Conservation (phyloP, 352 stramenopile genomes). For the Phytopythium mirpurense region DNA sequence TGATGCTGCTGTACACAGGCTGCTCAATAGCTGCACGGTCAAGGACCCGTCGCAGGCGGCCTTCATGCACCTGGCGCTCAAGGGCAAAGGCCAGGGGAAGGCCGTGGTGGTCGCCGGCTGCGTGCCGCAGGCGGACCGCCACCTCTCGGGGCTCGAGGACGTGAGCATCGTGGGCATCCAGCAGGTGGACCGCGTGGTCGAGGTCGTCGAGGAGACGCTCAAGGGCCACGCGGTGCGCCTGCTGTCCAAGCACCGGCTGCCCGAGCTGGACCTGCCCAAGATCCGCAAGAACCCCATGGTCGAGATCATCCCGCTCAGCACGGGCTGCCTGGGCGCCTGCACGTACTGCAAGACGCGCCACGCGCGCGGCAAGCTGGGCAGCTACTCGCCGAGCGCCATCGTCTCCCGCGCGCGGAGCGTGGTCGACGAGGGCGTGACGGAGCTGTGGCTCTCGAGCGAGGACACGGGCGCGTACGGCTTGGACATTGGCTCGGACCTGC, state of each 20-base stretch:
- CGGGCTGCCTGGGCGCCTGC: constrained; percentile 88
- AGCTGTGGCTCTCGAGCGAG: constrained; percentile 91
- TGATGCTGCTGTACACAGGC: constrained; percentile 15
- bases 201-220: constrained; percentile 90
- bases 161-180: constrained; percentile 89
- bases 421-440: constrained; percentile 77
- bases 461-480: constrained; percentile 91
- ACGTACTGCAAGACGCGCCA: constrained; percentile 94
- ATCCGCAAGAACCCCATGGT: constrained; percentile 91
- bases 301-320: constrained; percentile 91
- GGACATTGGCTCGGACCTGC: constrained; percentile 82
- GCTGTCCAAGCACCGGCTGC: constrained; percentile 78
- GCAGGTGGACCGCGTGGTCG: constrained; percentile 89
- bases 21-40: constrained; percentile 93
- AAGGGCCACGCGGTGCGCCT: constrained; percentile 86
- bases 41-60: constrained; percentile 90
- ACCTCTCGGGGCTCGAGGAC: constrained; percentile 76
- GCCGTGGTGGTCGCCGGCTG: constrained; percentile 89
- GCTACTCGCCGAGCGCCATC: constrained; percentile 81
- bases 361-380: constrained; percentile 87
- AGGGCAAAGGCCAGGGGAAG: constrained; percentile 76
- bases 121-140: constrained; percentile 86
- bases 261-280: constrained; percentile 88
- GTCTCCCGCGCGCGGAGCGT: constrained; percentile 59
- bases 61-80: constrained; percentile 87